Base-by-base conservation (phyloP, 768 basidiomycete genomes). In the Jaapia argillacea region DNA sequence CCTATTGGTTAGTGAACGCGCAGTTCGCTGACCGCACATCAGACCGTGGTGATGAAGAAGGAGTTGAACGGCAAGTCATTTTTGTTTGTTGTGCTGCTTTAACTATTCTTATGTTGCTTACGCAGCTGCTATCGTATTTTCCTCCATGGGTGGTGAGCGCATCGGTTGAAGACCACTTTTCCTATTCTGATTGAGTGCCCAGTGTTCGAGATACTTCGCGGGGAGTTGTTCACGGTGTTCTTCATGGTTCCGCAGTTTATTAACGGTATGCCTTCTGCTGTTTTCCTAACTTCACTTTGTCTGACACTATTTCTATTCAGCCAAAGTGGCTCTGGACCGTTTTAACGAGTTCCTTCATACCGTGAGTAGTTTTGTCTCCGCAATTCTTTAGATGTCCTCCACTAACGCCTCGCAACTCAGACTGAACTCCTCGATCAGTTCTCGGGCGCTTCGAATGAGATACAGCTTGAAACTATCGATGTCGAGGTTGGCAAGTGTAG, bases 281-380 rank as follows among this genome's bases (percentile, higher is more conserved):
- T 16, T 10, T 33, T 33, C 10, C 10, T 10, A 10, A 10, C 10
- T 33, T 16, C 16, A 33, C 16, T 33, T 16, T 33, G 10, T 10
- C 16, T 33, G 31, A 33, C 10, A 10, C 31, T 33, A 16, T 33
- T n/a, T n/a, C n/a, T 16, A 33, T 33, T 10, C 40, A 49, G 54
- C 48, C 38, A 63, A 63, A 46, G 69, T 72, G 5, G 65, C 68
- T 3, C 35, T 71, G 1, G 55, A 62, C 39, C 64, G 69, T 24
- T 49, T 71, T 26, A 57, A 65, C 46, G 58, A 61, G 18, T 72
- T 70, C 58, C 48, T 70, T 36, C 41, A 56, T n/a, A 54, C 61
- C 16, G 57, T 58, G 31, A 4, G 46, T 37, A 13, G 22, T 16
- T 40, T 35, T 22, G 6, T 31, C 14, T 33, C 22, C n/a, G n/a